Base-by-base conservation (phyloP, 83 land plant genomes). In the Picea mariana region DNA sequence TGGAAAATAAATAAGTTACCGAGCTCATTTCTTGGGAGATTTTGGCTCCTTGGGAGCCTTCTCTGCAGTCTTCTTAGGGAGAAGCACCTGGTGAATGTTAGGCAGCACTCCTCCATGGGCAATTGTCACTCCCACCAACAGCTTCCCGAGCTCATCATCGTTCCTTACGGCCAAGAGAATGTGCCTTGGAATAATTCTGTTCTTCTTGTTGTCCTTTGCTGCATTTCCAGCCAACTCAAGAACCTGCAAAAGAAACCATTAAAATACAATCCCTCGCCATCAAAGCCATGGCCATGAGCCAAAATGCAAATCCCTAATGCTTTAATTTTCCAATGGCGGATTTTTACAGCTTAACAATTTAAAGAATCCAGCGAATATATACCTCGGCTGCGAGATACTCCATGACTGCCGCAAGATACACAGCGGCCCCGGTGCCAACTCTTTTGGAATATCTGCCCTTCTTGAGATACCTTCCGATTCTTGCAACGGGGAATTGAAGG, bases 161-260 rank as follows among this genome's bases (percentile, higher is more conserved):
- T 71, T 71, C 26, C 75, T 18, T 18, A 71, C 38, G 6, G 75
- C 75, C 75, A 71, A 38, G 16, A 71, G 75, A 27, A 71, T 38
- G 75, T 71, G 75, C 75, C 75, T 18, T 38, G 75, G 75, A 38
- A 71, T 71, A 13, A 71, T 71, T 5, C 75, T 18, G 75, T 71
- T 71, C 75, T 71, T 71, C 75, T 71, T 71, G 75, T 71, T 71
- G 75, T 71, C 75, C 75, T 38, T 71, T 16, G 75, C 75, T 8
- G 75, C 75, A 38, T 71, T 71, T 38, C 75, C 75, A 27, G 75
- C 75, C 75, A 71, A 38, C 27, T 71, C 75, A 27, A 71, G 38
- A 27, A 71, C 75, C 75, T 71, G 42, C 23, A 65, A 6, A 65
- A 9, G 6, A 65, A 65, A 23, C 5, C 67, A 65, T 65, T 65